These are phyloP conservation scores for Colletotrichum noveboracense DNA, from an alignment of 2,329 filamentous ascomycete species.

Conservation along the genomic window DNA sequence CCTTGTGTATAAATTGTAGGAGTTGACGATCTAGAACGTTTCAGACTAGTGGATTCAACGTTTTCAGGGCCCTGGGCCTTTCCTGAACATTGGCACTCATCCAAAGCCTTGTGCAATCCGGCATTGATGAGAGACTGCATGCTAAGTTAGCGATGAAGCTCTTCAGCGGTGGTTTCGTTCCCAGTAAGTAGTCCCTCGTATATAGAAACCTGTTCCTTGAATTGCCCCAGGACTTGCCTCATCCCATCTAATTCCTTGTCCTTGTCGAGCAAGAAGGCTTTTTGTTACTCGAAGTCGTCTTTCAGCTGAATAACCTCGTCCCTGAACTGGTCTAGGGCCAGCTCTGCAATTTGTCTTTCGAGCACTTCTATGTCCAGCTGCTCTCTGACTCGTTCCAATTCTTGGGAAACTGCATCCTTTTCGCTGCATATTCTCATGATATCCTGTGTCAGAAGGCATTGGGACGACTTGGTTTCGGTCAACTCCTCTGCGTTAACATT, in stretches of 20 bases:
- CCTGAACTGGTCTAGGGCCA: background rate
- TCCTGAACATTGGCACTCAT: background rate
- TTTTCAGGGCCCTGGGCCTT: background rate
- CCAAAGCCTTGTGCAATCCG: background rate
- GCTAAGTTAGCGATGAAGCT: background rate
- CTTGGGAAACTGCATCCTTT: background rate
- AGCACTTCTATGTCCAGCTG: background rate
- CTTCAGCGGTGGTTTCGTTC: background rate
- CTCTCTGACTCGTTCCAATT: background rate
- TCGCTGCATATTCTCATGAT: background rate
- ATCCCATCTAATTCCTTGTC: background rate
- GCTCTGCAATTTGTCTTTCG: background rate
- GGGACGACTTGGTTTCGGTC: background rate
- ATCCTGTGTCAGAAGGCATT: background rate
- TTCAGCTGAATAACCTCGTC: background rate
- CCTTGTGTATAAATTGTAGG: background rate
- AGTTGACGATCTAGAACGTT: background rate
- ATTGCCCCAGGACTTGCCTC: background rate
- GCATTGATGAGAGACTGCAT: background rate
- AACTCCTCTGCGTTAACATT: background rate
- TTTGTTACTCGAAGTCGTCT: background rate
- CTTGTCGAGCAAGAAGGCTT: background rate
- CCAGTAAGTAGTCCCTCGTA: background rate
- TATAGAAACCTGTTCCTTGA: background rate
- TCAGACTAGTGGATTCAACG: background rate